These are phyloP conservation scores for Mimosa bimucronata DNA, from an alignment of 306 rosid species.

Conservation along the genomic window DNA sequence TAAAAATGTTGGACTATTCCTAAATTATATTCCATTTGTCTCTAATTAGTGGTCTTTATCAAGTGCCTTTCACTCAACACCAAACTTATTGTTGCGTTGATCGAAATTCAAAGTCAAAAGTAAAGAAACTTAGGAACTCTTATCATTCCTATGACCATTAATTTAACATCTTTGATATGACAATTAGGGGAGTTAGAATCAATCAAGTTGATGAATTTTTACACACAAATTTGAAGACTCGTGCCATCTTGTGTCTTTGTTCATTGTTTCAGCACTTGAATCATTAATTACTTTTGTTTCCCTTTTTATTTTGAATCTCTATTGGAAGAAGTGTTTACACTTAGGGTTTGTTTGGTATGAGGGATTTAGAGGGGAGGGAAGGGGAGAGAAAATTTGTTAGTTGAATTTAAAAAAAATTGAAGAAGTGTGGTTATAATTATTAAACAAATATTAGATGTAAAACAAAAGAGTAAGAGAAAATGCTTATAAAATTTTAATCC, in stretches of 20 bases:
- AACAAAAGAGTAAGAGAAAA: too few relatives aligned
- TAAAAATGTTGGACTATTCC: neutral
- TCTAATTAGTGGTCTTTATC: neutral
- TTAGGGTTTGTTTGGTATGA: too few relatives aligned
- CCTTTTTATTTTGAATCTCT: too few relatives aligned
- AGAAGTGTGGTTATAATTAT: too few relatives aligned
- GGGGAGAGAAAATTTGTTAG: too few relatives aligned
- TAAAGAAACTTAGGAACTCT: neutral
- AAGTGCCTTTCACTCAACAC: neutral
- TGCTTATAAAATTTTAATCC: too few relatives aligned
- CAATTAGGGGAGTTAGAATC: neutral
- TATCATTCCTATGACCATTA: neutral
- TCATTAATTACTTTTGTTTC: neutral
- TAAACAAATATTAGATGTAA: too few relatives aligned
- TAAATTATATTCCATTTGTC: neutral
- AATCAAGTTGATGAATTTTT: neutral
- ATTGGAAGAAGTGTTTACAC: too few relatives aligned
- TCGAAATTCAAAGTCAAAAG: conserved; percentile 8
- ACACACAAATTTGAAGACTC: neutral
- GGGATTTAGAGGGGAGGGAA: too few relatives aligned
- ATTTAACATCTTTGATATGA: neutral
- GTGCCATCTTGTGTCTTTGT: neutral
- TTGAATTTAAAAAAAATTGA: too few relatives aligned
- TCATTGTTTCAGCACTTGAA: neutral
- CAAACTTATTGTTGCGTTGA: neutral